Percentiles rank a stretch among this genome's conserved stretches.
Evolutionary conservation across 129 eudicot species (phyloP).

Genomic region (Centrapalus pauciflorus): DNA sequence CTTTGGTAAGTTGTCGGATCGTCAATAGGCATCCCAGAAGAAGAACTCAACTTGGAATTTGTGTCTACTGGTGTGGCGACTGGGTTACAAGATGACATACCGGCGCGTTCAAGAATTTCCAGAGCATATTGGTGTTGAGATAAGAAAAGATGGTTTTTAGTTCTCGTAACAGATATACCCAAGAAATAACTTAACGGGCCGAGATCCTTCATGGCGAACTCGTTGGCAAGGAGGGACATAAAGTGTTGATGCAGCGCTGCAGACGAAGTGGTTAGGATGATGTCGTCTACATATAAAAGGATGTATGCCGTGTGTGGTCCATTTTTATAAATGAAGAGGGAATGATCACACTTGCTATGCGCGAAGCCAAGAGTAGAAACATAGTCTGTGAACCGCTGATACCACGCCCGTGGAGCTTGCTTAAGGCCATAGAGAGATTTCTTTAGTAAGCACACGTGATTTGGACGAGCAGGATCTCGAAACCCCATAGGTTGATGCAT

Average conservation of each 20-base stretch:
- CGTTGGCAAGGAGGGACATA: background rate
- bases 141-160: background rate
- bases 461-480: no score
- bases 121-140: background rate
- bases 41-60: background rate
- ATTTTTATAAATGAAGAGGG: background rate
- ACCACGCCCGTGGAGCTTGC: no score
- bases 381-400: no score
- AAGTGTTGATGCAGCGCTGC: background rate
- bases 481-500: no score
- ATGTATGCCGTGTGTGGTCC: background rate
- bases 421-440: no score
- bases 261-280: no score
- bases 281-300: no score
- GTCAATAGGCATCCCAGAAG: background rate
- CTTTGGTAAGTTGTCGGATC: background rate
- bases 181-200: background rate
- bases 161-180: background rate
- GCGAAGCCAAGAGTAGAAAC: no score
- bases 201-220: no score
- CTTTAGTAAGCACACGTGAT: no score
- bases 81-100: no score
- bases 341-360: no score
- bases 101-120: background rate
- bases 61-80: background rate